These are phyloP conservation scores for Thermoascus crustaceus DNA, from an alignment of 2,329 filamentous ascomycete species.

Conservation along the genomic window DNA sequence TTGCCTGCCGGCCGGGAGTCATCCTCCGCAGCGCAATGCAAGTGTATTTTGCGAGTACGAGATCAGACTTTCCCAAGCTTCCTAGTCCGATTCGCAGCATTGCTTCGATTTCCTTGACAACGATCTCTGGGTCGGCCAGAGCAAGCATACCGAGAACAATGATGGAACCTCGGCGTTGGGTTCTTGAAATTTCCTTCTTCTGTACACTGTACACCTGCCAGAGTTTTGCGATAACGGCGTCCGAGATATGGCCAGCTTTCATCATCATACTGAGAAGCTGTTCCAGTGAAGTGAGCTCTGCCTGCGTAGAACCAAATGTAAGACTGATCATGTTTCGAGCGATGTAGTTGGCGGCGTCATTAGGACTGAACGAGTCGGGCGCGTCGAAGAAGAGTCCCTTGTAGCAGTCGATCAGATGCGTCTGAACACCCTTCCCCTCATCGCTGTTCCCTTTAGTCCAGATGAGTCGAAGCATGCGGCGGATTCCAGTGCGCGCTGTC, in stretches of 20 bases:
- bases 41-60: slow-evolving; percentile 87
- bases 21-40: slow-evolving; percentile 89
- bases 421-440: slow-evolving; percentile 95
- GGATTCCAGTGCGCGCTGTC: slow-evolving; percentile 83
- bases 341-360: slow-evolving; percentile 90
- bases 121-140: slow-evolving; percentile 83
- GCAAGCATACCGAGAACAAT: slow-evolving; percentile 97
- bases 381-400: slow-evolving; percentile 93
- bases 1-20: slow-evolving; percentile 75
- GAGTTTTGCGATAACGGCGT: slow-evolving; percentile 78
- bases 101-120: slow-evolving; percentile 88
- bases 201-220: slow-evolving; percentile 98
- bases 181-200: slow-evolving; percentile 84
- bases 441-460: slow-evolving; percentile 99
- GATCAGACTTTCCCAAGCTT: slow-evolving; percentile 66
- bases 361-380: slow-evolving; percentile 75
- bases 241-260: slow-evolving; percentile 79
- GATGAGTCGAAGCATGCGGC: slow-evolving; percentile 91
- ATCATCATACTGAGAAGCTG: slow-evolving; percentile 96
- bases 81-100: slow-evolving; percentile 89
- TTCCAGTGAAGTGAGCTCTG: slow-evolving; percentile 89
- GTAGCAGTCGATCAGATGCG: slow-evolving; percentile 94
- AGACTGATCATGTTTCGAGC: slow-evolving; percentile 98
- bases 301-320: slow-evolving; percentile 89
- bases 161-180: slow-evolving; percentile 83